Percentiles rank a stretch among this genome's conserved stretches.
Conservation (phyloP, 768 basidiomycete species). For the Hygrocybe coccinea region DNA sequence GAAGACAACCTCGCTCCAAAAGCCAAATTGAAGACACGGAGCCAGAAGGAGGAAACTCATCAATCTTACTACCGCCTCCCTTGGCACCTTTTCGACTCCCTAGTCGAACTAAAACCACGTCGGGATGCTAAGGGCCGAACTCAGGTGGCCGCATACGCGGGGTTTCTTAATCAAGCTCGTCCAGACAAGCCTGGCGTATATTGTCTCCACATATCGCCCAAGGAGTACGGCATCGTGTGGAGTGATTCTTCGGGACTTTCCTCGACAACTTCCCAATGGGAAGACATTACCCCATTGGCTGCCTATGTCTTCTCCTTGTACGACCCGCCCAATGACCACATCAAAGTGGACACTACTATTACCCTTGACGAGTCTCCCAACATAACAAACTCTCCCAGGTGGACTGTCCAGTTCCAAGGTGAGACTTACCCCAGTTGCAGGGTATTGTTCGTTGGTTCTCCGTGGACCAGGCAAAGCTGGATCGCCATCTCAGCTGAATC, state of each 20-base stretch:
- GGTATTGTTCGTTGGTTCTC: background rate
- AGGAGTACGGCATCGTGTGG: background rate
- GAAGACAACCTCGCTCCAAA: too few species aligned
- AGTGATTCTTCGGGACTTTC: background rate
- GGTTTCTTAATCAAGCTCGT: background rate
- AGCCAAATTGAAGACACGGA: too few species aligned
- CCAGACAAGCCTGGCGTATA: slow-evolving; percentile 1
- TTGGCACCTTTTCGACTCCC: background rate
- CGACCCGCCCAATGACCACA: background rate
- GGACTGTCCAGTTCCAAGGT: background rate
- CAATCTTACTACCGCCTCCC: background rate
- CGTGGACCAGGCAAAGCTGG: slow-evolving; percentile 1
- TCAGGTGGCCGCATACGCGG: slow-evolving; percentile 1
- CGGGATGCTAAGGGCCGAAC: background rate
- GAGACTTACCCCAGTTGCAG: background rate
- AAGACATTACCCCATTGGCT: background rate
- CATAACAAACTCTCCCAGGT: background rate
- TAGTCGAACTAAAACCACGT: background rate
- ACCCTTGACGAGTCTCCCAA: background rate
- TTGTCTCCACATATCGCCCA: background rate
- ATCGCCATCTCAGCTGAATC: background rate
- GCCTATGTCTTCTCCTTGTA: slow-evolving; percentile 4
- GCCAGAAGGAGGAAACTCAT: too few species aligned
- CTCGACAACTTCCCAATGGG: background rate
- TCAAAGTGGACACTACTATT: background rate